Evolutionary conservation across 345 rosid genomes (phyloP), one percentile per base, ranked within the genome.

Genomic region (Salix viminalis): DNA sequence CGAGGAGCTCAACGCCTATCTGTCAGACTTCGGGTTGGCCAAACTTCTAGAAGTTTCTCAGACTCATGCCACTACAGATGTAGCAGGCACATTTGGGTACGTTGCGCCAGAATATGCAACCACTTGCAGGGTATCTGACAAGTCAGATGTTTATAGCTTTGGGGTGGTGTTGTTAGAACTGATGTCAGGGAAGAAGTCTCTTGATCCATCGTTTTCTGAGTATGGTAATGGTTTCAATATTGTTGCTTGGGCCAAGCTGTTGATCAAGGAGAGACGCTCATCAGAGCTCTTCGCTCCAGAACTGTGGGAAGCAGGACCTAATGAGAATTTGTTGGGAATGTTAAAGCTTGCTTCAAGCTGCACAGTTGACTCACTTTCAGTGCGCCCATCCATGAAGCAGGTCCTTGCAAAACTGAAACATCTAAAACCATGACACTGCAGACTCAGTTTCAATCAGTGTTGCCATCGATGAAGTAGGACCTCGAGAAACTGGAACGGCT

Each of bases 61-160:
- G 84, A 90, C 94, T 2, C 94, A 90, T 60, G 91, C 90, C 30
- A 90, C 94, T 2, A 90, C 91, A 21, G 94, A 87, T 79, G 94
- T 90, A 42, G 91, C 89, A 32, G 94, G 94, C 60, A 90, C 94
- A 32, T 90, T 90, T 68, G 94, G 94, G 23, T 90, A 90, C 74
- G 94, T 90, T 39, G 94, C 94, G 50, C 94, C 94, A 21, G 94
- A 90, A 72, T 90, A 90, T 80, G 94, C 91, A 61, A 88, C 89
- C 37, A 90, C 94, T 5, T 88, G 94, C 79, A 77, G 94, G 83
- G 94, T 90, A 36, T 90, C 91, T 8, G 88, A 90, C 68, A 90
- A 88, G 83, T 88, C 94, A 34, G 94, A 90, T 87, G 94, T 90
- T 69, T 90, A 90, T 46, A 90, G 94, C 81, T 90, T 88, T 70